These are phyloP conservation scores for Umbelopsis sp. DNA, from an alignment of 192 early-diverging fungal species.

Conservation along the genomic window DNA sequence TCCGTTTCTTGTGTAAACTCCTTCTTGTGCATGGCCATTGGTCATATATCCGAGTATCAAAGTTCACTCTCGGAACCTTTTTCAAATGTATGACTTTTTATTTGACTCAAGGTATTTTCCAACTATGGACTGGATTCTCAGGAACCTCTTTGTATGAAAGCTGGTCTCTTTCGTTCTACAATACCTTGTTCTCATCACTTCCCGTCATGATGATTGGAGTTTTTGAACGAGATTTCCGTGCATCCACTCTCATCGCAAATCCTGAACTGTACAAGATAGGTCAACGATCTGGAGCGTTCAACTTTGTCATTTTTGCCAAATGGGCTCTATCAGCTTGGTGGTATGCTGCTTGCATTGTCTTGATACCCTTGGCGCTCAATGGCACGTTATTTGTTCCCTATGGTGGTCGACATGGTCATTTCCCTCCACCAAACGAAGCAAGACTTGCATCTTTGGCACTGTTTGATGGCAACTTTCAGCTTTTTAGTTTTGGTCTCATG, in stretches of 20 bases:
- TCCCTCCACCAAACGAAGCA: slow-evolving; percentile 16
- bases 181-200: slow-evolving; percentile 80
- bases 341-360: slow-evolving; percentile 54
- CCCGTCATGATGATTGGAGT: slow-evolving; percentile 80
- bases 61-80: slow-evolving; percentile 84
- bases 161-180: slow-evolving; percentile 82
- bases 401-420: slow-evolving; percentile 2
- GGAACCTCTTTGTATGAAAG: slow-evolving; percentile 76
- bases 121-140: slow-evolving; percentile 75
- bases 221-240: slow-evolving; percentile 82
- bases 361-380: slow-evolving; percentile 56
- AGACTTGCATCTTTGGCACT: slow-evolving; percentile 23
- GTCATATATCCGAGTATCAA: slow-evolving; percentile 82
- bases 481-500: slow-evolving; percentile 58
- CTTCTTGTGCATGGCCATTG: slow-evolving; percentile 89
- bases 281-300: slow-evolving; percentile 58
- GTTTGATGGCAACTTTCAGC: slow-evolving; percentile 43
- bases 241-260: slow-evolving; percentile 60
- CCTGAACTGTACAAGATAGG: slow-evolving; percentile 76
- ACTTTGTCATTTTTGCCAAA: slow-evolving; percentile 49
- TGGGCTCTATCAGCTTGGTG: slow-evolving; percentile 60
- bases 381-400: slow-evolving; percentile 40
- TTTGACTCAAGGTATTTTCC: slow-evolving; percentile 72
- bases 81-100: slow-evolving; percentile 89
- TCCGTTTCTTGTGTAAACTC: slow-evolving; percentile 78